A percentile compares a stretch with the other conserved stretches of the same genome.
Conservation (phyloP, 257 asterid genomes). For the Osmanthus fragrans region DNA sequence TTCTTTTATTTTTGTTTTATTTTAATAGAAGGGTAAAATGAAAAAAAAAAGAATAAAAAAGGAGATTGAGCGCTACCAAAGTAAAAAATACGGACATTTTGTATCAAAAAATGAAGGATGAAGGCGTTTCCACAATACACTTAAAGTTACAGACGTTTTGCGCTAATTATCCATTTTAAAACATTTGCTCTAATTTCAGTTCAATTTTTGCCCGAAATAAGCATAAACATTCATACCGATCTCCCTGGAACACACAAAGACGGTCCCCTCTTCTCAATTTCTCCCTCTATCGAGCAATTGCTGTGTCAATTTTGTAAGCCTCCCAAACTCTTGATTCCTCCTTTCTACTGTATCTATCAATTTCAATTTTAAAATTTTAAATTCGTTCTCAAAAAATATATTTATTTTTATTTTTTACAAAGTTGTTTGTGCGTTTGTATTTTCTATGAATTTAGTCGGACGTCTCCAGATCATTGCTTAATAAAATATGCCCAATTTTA, state of each 20-base stretch:
- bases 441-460: conserved; percentile 12
- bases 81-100: too few species aligned
- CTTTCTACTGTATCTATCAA: conserved; percentile 3
- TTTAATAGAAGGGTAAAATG: too few species aligned
- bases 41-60: too few species aligned
- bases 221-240: conserved; percentile 24
- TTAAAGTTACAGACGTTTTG: too few species aligned
- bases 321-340: conserved; percentile 42
- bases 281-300: conserved; percentile 20
- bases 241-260: conserved; percentile 26
- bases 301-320: conserved; percentile 33
- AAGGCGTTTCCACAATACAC: too few species aligned
- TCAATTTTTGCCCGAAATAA: conserved; percentile 26
- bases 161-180: too few species aligned
- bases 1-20: too few species aligned
- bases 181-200: conserved; percentile 8
- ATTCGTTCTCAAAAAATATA: neutral
- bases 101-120: too few species aligned
- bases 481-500: conserved; percentile 4
- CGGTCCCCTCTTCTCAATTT: conserved; percentile 10
- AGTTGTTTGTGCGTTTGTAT: neutral
- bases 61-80: too few species aligned
- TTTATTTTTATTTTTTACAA: neutral
- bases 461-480: neutral
- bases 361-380: neutral